Percentiles rank a stretch among this genome's conserved stretches.
phyloP scores from a whole-genome alignment of 768 basidiomycete species.

The Kwoniella sp. region DNA sequence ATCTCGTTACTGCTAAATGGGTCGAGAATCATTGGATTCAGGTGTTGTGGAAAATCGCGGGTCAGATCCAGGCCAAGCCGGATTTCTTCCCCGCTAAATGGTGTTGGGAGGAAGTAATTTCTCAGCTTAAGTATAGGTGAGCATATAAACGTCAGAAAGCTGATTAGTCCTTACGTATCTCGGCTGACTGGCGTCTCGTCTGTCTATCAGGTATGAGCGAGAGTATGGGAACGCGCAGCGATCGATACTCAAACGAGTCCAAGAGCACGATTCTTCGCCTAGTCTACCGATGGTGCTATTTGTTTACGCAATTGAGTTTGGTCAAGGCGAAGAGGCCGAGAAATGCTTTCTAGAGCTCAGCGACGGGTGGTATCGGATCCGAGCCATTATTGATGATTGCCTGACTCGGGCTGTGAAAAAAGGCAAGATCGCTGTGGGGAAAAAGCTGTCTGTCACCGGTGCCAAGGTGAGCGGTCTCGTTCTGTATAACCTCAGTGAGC shows the following conservation, averaged over 20 bases:
- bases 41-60: slow-evolving; percentile 92
- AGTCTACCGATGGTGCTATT: slow-evolving; percentile 81
- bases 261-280: slow-evolving; percentile 78
- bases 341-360: slow-evolving; percentile 79
- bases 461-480: slow-evolving; percentile 75
- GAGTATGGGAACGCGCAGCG: slow-evolving; percentile 77
- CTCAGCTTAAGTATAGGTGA: slow-evolving; percentile 84
- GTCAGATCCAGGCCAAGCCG: slow-evolving; percentile 76
- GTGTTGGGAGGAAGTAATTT: slow-evolving; percentile 78
- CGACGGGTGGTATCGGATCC: slow-evolving; percentile 93
- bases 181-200: too few relatives aligned
- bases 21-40: slow-evolving; percentile 88
- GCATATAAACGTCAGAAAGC: slow-evolving; percentile 22
- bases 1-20: slow-evolving; percentile 74
- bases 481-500: too few relatives aligned
- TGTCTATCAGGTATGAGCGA: slow-evolving; percentile 75
- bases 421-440: slow-evolving; percentile 71
- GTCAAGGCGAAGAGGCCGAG: slow-evolving; percentile 42
- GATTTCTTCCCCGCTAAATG: slow-evolving; percentile 65
- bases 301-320: slow-evolving; percentile 66
- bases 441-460: slow-evolving; percentile 78
- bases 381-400: slow-evolving; percentile 72
- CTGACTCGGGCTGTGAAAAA: slow-evolving; percentile 70
- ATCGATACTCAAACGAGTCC: slow-evolving; percentile 76
- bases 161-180: neutral